Conservation (phyloP, 192 early-diverging fungal species). For the Lunasporangiospora selenospora region DNA sequence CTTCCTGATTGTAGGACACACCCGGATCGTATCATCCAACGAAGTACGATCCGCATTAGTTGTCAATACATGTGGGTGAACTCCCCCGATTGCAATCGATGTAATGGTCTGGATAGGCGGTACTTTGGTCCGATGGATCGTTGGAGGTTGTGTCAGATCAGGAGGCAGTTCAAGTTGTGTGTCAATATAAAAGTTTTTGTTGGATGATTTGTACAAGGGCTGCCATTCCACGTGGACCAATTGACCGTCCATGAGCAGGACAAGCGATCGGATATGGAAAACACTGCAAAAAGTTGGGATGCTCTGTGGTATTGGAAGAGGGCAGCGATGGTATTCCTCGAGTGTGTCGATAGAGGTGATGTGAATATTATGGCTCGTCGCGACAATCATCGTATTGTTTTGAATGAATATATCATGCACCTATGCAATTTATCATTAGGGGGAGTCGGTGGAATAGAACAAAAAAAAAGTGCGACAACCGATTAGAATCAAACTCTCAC, state of each 20-base stretch:
- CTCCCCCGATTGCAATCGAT: slow-evolving; percentile 39
- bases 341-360: slow-evolving; percentile 36
- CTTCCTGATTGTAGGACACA: slow-evolving; percentile 36
- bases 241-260: slow-evolving; percentile 33
- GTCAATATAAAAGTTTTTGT: slow-evolving; percentile 17
- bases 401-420: slow-evolving; percentile 45
- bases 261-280: slow-evolving; percentile 37
- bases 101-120: slow-evolving; percentile 40
- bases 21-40: slow-evolving; percentile 29
- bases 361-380: slow-evolving; percentile 17
- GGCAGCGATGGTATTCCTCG: slow-evolving; percentile 8
- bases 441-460: too few relatives aligned
- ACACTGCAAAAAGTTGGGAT: slow-evolving; percentile 25
- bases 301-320: slow-evolving; percentile 5
- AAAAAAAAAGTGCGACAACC: too few relatives aligned
- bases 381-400: slow-evolving; percentile 34
- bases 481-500: too few relatives aligned
- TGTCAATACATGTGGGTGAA: slow-evolving; percentile 32
- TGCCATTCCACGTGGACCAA: slow-evolving; percentile 40
- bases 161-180: slow-evolving; percentile 27
- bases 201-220: slow-evolving; percentile 20
- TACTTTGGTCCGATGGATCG: slow-evolving; percentile 26
- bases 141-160: slow-evolving; percentile 18
- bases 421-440: too few relatives aligned
- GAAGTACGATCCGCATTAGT: slow-evolving; percentile 43